phyloP scores from a whole-genome alignment of 1,139 yeast species.

The Candida sp. region DNA sequence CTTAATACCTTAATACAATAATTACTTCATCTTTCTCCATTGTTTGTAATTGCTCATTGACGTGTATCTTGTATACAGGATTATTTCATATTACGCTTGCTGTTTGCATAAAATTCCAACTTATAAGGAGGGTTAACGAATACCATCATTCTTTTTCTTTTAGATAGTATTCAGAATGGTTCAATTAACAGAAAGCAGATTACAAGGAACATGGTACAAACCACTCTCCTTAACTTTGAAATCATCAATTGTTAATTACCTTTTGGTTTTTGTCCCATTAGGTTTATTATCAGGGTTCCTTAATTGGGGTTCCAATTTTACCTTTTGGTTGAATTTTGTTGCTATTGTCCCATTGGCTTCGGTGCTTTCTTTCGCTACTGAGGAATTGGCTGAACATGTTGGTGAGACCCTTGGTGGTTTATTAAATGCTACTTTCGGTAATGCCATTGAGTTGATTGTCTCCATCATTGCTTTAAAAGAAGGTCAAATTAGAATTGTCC shows the following conservation, averaged over 20 bases:
- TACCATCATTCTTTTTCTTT: background rate
- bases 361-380: constrained; percentile 86
- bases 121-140: background rate
- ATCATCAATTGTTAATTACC: constrained; percentile 74
- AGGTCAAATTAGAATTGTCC: constrained; percentile 90
- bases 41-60: background rate
- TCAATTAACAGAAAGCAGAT: background rate
- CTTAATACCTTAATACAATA: background rate
- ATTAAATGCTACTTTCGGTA: constrained; percentile 94
- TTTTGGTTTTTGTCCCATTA: constrained; percentile 80
- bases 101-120: background rate
- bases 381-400: constrained; percentile 80
- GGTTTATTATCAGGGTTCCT: constrained; percentile 74
- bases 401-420: constrained; percentile 92
- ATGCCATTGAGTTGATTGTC: constrained; percentile 90
- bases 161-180: background rate
- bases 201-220: constrained; percentile 4
- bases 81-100: background rate
- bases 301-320: constrained; percentile 53
- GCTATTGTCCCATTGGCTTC: constrained; percentile 95
- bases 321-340: constrained; percentile 75
- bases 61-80: background rate
- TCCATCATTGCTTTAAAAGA: constrained; percentile 83
- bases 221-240: constrained; percentile 31
- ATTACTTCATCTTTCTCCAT: too few relatives aligned